Evolutionary conservation across 768 basidiomycete species (phyloP), one percentile per base, ranked within the genome.

Genomic region (Suillus weaverae): DNA sequence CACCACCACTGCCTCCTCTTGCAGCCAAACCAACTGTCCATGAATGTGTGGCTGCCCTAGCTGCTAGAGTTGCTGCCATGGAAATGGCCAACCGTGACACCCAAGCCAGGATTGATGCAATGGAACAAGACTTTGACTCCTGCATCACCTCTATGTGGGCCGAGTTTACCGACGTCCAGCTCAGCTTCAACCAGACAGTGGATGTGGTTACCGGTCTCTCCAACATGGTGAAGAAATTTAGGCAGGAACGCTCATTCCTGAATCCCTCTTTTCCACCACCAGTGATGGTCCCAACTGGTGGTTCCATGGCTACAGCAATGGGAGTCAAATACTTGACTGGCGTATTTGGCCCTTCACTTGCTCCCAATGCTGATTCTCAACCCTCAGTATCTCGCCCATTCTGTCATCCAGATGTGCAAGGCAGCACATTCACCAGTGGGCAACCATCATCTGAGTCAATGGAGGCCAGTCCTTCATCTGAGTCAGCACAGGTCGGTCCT

Each of bases 261-360:
- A 48, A 48, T 13, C 22, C 46, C 22, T 48, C n/a, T 0, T 48
- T 48, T 4, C 46, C 10, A 13, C 46, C 11, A 3, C 46, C n/a
- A 22, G 5, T 13, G 22, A 10, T 44, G 1, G 8, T 4, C 20
- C 20, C 0, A 1, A 4, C 8, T 4, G 1, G 9, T n/a, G 20
- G 9, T 22, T 22, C 46, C 10, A 10, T 11, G 0, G 46, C 22
- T 22, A 48, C 22, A 3, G 13, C 11, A 26, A 13, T 48, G 11
- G 22, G 46, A 2, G 3, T 13, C 0, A 22, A 4, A 4, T 48
- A 48, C 22, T 3, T 22, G 11, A 22, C 10, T 14, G 13, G 46
- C 22, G 46, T 48, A 11, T 48, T 22, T 3, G 6, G 46, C 46
- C 46, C 46, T 48, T 48, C 11, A 0, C 11, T n/a, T 13, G 22